Evolutionary conservation across 2,329 filamentous ascomycete species (phyloP).

Genomic region (Lachnellula cervina): DNA sequence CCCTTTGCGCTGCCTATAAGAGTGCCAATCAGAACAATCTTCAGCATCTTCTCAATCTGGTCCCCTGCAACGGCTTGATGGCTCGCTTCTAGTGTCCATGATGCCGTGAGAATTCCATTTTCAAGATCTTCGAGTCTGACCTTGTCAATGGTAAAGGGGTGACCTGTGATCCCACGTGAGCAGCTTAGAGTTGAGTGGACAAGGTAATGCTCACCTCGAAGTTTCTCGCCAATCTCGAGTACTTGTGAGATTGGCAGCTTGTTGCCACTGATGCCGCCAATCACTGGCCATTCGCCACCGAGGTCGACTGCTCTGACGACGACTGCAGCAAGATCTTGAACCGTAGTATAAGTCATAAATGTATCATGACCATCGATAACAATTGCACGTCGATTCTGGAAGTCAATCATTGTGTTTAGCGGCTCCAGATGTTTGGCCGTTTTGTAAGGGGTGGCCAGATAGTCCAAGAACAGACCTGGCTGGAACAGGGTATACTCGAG

Average conservation of each 20-base stretch:
- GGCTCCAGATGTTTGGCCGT: constrained; percentile 36
- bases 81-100: constrained; percentile 36
- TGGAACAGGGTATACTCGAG: constrained; percentile 48
- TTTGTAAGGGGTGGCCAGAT: constrained; percentile 41
- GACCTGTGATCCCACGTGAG: constrained; percentile 25
- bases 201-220: constrained; percentile 34
- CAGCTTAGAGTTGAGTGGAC: background rate
- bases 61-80: constrained; percentile 35
- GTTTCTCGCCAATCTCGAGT: constrained; percentile 36
- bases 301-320: constrained; percentile 30
- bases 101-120: constrained; percentile 36
- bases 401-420: constrained; percentile 30
- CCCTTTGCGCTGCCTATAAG: constrained; percentile 36
- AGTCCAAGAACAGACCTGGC: constrained; percentile 44
- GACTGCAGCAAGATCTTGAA: constrained; percentile 39
- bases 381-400: constrained; percentile 37
- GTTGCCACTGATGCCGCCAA: constrained; percentile 31
- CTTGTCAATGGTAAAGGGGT: constrained; percentile 39
- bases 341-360: constrained; percentile 41
- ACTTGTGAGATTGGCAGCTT: constrained; percentile 25
- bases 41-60: constrained; percentile 29
- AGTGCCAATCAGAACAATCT: constrained; percentile 37
- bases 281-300: constrained; percentile 30
- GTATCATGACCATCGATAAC: constrained; percentile 38
- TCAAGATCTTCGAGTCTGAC: constrained; percentile 44